Evolutionary conservation across 176 grass and related monocot species (phyloP).

Genomic region (Aegilops tauschii): DNA sequence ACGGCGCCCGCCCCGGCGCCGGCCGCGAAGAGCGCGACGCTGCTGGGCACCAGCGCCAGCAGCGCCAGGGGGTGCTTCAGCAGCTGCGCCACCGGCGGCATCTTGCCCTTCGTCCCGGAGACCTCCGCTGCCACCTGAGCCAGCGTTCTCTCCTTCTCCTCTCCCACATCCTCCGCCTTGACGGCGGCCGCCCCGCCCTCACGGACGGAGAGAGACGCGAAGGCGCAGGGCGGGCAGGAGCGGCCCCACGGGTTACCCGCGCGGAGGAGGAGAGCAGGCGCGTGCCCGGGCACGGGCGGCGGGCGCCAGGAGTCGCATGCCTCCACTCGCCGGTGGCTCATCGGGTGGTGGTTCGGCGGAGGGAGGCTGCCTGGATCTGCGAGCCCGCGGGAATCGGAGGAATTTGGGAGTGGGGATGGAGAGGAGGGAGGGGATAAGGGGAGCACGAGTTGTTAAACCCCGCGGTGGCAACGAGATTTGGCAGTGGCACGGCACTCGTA

Average conservation of each 20-base stretch:
- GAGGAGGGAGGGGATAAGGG: slow-evolving; percentile 7
- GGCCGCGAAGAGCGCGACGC: slow-evolving; percentile 72
- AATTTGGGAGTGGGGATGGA: neutral
- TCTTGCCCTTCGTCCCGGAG: neutral
- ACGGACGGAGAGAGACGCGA: slow-evolving; percentile 49
- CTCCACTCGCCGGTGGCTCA: slow-evolving; percentile 25
- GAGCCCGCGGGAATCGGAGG: slow-evolving; percentile 1
- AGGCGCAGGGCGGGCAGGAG: slow-evolving; percentile 1
- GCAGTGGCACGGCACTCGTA: neutral
- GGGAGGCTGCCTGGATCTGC: slow-evolving; percentile 18
- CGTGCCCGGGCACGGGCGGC: neutral
- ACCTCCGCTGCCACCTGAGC: neutral
- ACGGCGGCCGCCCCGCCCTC: slow-evolving; percentile 7
- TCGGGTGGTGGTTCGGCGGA: neutral
- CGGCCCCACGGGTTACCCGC: neutral
- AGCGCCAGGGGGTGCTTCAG: slow-evolving; percentile 72
- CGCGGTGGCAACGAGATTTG: neutral
- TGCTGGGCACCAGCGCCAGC: slow-evolving; percentile 76
- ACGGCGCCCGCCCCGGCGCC: slow-evolving; percentile 70
- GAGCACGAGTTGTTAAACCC: slow-evolving; percentile 18
- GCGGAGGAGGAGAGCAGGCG: slow-evolving; percentile 12
- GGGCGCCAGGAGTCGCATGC: slow-evolving; percentile 47
- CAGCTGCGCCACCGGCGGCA: slow-evolving; percentile 59
- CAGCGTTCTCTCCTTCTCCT: neutral
- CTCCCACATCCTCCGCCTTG: neutral